Conservation (phyloP, 1,139 yeast species). For the Pichia terricola region DNA sequence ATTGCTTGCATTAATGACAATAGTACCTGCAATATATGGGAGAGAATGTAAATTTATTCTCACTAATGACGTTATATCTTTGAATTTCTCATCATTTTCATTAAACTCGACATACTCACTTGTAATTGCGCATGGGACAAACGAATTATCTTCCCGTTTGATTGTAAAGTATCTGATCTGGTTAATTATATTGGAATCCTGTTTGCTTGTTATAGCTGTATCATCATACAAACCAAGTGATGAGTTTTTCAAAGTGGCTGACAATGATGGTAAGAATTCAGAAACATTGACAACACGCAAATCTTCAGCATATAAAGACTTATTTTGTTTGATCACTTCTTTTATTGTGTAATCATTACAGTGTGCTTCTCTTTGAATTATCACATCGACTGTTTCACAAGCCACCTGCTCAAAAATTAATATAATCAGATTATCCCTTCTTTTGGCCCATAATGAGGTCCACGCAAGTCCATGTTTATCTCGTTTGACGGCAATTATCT, state of each 20-base stretch:
- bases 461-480: conserved; percentile 47
- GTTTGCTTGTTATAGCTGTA: conserved; percentile 25
- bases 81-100: conserved; percentile 27
- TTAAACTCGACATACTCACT: conserved; percentile 37
- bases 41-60: conserved; percentile 60
- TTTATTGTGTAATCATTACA: conserved; percentile 26
- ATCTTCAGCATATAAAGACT: conserved; percentile 28
- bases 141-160: conserved; percentile 30
- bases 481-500: conserved; percentile 45
- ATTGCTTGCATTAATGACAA: conserved; percentile 48
- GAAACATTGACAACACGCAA: conserved; percentile 21
- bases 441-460: conserved; percentile 86
- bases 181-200: conserved; percentile 38
- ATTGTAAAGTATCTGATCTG: conserved; percentile 54
- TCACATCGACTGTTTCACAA: conserved; percentile 65
- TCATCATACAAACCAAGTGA: conserved; percentile 15
- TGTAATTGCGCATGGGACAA: conserved; percentile 63
- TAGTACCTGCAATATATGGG: conserved; percentile 83
- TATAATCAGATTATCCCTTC: conserved; percentile 58
- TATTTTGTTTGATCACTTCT: conserved; percentile 35
- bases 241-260: conserved; percentile 10
- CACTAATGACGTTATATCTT: conserved; percentile 25
- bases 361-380: conserved; percentile 28
- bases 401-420: conserved; percentile 86
- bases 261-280: conserved; percentile 25